phyloP scores from a whole-genome alignment of 176 grass and related monocot genomes.

The Dendrocalamus sinicus region DNA sequence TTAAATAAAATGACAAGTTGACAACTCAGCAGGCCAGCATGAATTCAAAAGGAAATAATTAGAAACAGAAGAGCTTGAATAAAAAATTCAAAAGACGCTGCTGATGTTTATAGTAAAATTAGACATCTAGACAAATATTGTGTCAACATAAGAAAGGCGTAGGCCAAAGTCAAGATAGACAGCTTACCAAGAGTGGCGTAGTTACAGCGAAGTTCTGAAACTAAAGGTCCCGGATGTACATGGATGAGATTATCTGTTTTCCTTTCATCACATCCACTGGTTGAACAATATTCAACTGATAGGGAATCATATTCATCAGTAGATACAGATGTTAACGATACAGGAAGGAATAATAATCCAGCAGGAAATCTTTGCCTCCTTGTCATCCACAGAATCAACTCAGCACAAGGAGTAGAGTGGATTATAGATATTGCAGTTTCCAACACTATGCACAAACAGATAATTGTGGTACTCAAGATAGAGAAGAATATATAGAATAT shows the following conservation, averaged over 20 bases:
- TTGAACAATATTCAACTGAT: constrained; percentile 28
- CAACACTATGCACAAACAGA: constrained; percentile 59
- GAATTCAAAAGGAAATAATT: background rate
- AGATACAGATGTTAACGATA: constrained; percentile 36
- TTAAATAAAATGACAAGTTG: constrained; percentile 24
- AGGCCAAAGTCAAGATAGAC: constrained; percentile 18
- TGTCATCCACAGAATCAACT: constrained; percentile 62
- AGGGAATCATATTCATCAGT: constrained; percentile 28
- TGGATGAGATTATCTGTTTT: constrained; percentile 3
- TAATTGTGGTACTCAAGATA: constrained; percentile 70
- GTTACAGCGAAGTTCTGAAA: constrained; percentile 70
- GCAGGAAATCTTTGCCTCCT: constrained; percentile 79
- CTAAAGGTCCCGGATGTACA: constrained; percentile 48
- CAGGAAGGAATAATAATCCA: constrained; percentile 71
- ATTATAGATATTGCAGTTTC: constrained; percentile 70
- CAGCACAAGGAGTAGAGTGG: constrained; percentile 73
- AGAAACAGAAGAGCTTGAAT: background rate
- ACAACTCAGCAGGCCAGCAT: background rate
- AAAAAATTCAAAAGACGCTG: background rate
- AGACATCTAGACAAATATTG: constrained; percentile 8
- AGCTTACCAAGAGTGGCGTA: constrained; percentile 75
- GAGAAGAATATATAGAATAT: constrained; percentile 96
- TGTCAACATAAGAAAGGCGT: constrained; percentile 13
- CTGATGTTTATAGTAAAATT: constrained; percentile 5
- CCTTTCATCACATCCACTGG: constrained; percentile 28